Conservation (phyloP, 1,284 basidiomycete species). For the Sporisorium reilianum region DNA sequence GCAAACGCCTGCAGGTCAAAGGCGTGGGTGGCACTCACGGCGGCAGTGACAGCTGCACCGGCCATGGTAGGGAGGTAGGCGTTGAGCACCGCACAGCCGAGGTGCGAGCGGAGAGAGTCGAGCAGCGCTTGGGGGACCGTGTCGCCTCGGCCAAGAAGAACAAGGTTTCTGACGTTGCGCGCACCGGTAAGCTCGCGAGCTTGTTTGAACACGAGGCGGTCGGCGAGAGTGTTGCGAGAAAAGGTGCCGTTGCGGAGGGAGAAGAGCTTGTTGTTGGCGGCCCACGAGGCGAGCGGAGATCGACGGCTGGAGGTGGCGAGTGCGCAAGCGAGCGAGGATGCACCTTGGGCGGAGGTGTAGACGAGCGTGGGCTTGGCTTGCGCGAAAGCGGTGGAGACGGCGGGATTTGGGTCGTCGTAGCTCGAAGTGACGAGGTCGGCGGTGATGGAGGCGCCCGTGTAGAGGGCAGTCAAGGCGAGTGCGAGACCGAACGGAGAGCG, state of each 20-base stretch:
- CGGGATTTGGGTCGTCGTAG: constrained; percentile 44
- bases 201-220: constrained; percentile 40
- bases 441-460: constrained; percentile 61
- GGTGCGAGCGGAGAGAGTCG: constrained; percentile 60
- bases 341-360: constrained; percentile 51
- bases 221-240: constrained; percentile 35
- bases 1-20: constrained; percentile 67
- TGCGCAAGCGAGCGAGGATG: constrained; percentile 49
- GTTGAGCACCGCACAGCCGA: constrained; percentile 64
- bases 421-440: constrained; percentile 38
- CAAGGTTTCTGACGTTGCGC: constrained; percentile 30
- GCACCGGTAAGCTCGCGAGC: constrained; percentile 40
- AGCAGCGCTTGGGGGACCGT: constrained; percentile 56
- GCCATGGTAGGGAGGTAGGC: constrained; percentile 48
- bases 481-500: constrained; percentile 50
- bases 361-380: constrained; percentile 51
- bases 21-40: constrained; percentile 57
- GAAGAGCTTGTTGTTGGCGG: constrained; percentile 50
- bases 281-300: constrained; percentile 29
- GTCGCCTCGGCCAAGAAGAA: constrained; percentile 42
- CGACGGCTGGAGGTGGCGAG: constrained; percentile 37
- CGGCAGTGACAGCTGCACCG: constrained; percentile 39
- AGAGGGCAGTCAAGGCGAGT: constrained; percentile 59
- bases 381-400: constrained; percentile 22
- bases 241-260: constrained; percentile 58